Conservation (phyloP, 495 filamentous ascomycete species). For the Daldinia childiae region DNA sequence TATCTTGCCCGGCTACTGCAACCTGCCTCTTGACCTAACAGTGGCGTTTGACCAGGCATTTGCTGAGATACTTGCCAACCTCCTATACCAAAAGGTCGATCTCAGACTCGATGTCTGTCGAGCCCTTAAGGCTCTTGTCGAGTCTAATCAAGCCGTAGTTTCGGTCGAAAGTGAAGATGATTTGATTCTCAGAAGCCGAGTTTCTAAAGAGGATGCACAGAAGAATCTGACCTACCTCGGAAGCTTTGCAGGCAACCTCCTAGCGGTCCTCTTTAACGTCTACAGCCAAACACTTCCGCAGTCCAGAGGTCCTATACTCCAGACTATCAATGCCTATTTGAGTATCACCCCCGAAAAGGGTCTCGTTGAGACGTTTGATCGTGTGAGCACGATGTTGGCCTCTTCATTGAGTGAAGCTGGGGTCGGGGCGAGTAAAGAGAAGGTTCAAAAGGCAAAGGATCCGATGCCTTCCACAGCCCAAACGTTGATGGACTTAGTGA, state of each 20-base stretch:
- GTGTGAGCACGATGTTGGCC: constrained; percentile 85
- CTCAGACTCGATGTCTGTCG: constrained; percentile 86
- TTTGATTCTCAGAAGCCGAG: constrained; percentile 72
- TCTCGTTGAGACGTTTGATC: constrained; percentile 84
- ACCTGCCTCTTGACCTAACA: constrained; percentile 81
- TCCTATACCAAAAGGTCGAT: constrained; percentile 91
- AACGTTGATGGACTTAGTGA: constrained; percentile 94
- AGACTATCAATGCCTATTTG: constrained; percentile 92
- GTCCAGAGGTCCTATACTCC: constrained; percentile 85
- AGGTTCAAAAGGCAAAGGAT: constrained; percentile 64
- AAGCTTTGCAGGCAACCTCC: constrained; percentile 80
- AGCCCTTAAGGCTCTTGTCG: constrained; percentile 83
- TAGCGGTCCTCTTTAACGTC: constrained; percentile 97
- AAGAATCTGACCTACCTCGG: constrained; percentile 83
- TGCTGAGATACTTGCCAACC: constrained; percentile 87
- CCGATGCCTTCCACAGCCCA: constrained; percentile 92
- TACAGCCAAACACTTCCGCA: constrained; percentile 96
- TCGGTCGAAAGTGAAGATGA: constrained; percentile 70
- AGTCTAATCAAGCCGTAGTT: constrained; percentile 85
- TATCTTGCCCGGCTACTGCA: constrained; percentile 93
- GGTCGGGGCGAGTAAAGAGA: constrained; percentile 67
- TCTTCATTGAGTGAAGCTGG: constrained; percentile 71
- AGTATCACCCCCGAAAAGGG: constrained; percentile 82
- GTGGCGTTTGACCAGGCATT: constrained; percentile 87
- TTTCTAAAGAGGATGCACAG: constrained; percentile 76